Evolutionary conservation across 2,329 filamentous ascomycete genomes (phyloP).

Genomic region (Rhinocladiella mackenziei): DNA sequence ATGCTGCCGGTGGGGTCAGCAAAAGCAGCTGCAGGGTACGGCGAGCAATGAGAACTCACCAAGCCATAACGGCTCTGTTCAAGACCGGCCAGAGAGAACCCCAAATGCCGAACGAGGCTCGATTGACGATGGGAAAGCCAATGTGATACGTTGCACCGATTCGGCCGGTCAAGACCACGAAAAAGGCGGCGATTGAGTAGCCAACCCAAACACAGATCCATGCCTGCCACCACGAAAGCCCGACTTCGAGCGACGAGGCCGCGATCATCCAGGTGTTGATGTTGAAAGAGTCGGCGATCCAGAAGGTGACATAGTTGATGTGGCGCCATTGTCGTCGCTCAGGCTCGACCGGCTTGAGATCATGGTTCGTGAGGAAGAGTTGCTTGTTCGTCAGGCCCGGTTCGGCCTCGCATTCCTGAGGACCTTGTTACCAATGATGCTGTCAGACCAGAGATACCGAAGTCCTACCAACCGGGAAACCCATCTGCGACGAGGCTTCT

Average conservation of each 20-base stretch:
- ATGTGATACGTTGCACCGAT: conserved; percentile 44
- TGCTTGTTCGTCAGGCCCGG: too few relatives aligned
- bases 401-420: too few relatives aligned
- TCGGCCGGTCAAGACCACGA: conserved; percentile 38
- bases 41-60: conserved; percentile 50
- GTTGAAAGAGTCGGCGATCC: conserved; percentile 40
- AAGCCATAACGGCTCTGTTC: conserved; percentile 78
- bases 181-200: conserved; percentile 37
- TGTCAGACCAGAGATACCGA: too few relatives aligned
- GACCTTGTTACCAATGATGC: too few relatives aligned
- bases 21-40: too few relatives aligned
- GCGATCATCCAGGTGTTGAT: conserved; percentile 40
- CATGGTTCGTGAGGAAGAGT: conserved; percentile 3
- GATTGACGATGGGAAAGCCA: conserved; percentile 42
- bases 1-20: conserved; percentile 29
- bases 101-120: conserved; percentile 38
- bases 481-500: too few relatives aligned
- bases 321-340: conserved; percentile 38
- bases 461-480: too few relatives aligned
- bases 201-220: conserved; percentile 41
- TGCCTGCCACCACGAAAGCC: conserved; percentile 43
- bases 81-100: conserved; percentile 78
- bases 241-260: conserved; percentile 56
- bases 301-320: conserved; percentile 49
- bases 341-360: conserved; percentile 43